Base-by-base conservation (phyloP, 805 yeast genomes). In the Yarrowia sp. region DNA sequence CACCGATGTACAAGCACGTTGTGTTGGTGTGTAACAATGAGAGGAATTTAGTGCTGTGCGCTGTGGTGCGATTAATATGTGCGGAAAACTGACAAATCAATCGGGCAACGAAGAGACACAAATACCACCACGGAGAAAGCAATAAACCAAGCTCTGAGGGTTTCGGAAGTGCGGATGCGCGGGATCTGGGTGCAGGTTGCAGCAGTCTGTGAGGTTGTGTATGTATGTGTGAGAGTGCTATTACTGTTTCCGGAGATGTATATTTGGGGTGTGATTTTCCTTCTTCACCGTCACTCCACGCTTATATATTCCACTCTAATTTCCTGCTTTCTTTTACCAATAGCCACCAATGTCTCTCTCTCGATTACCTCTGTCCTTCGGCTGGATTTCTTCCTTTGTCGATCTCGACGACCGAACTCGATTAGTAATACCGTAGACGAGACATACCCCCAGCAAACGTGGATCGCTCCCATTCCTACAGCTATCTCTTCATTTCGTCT, bases 131-230 rank as follows among this genome's bases (percentile, higher is more conserved):
- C 5, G 2, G 7, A 46, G 34, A 46, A 24, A 46, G 50, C 50
- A 46, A 46, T 24, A 46, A 46, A 19, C 33, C 39, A 17, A 36
- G 56, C 56, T 17, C 30, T n/a, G 44, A 39, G 60, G 60, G 60
- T 53, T 53, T 53, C 60, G 60, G 60, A 53, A 53, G 60, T 53
- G 60, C 60, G 60, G 60, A 53, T 38, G 44, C 60, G 60, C 44
- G 19, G 56, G 56, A 34, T 33, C 30, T 17, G 17, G n/a, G 12
- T 53, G 56, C 56, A 36, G 42, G 17, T 19, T 52, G 56, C 44
- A 33, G 56, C 44, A 33, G 39, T n/a, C 9, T 46, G 44, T 46
- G 50, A n/a, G 19, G 50, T 46, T 13, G 50, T 46, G n/a, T 46
- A 14, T 46, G 50, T 50, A 9, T 34, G 8, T 33, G 39, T 30